Conservation (phyloP, 108 stramenopile species). For the Fragilaria radians region DNA sequence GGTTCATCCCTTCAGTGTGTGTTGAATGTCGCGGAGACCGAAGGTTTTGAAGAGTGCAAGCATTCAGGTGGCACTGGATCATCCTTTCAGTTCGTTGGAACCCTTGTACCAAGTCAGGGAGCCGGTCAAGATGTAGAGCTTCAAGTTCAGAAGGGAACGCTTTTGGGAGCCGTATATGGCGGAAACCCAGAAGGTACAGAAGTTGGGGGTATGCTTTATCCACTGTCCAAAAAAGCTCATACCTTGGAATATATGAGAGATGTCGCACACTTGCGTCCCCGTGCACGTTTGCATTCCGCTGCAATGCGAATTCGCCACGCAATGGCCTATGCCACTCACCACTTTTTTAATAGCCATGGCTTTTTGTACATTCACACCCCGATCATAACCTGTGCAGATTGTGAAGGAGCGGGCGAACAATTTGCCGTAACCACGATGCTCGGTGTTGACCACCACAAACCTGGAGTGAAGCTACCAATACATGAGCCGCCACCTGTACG, state of each 20-base stretch:
- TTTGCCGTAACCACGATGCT: slow-evolving; percentile 71
- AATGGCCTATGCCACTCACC: slow-evolving; percentile 81
- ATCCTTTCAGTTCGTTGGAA: slow-evolving; percentile 48
- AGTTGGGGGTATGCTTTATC: slow-evolving; percentile 44
- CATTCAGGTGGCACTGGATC: slow-evolving; percentile 48
- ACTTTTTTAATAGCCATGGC: slow-evolving; percentile 76
- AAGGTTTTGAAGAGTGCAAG: slow-evolving; percentile 47
- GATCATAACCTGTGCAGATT: slow-evolving; percentile 82
- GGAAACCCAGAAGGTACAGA: slow-evolving; percentile 41
- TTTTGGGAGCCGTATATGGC: slow-evolving; percentile 48
- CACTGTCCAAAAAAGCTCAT: slow-evolving; percentile 55
- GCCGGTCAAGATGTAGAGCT: slow-evolving; percentile 66
- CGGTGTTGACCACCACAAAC: slow-evolving; percentile 43
- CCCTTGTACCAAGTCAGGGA: slow-evolving; percentile 40
- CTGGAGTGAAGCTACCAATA: slow-evolving; percentile 24
- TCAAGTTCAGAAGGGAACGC: slow-evolving; percentile 36
- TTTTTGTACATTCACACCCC: slow-evolving; percentile 85
- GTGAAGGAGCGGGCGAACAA: slow-evolving; percentile 96
- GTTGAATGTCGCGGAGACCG: slow-evolving; percentile 18
- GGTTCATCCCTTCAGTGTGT: slow-evolving; percentile 53
- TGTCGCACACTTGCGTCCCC: slow-evolving; percentile 70
- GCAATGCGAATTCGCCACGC: slow-evolving; percentile 80
- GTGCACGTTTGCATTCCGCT: slow-evolving; percentile 47
- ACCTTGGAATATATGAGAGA: slow-evolving; percentile 68
- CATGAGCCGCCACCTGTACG: slow-evolving; percentile 30